phyloP scores from a whole-genome alignment of 1,284 basidiomycete species.

The Rhodotorula sp. region DNA sequence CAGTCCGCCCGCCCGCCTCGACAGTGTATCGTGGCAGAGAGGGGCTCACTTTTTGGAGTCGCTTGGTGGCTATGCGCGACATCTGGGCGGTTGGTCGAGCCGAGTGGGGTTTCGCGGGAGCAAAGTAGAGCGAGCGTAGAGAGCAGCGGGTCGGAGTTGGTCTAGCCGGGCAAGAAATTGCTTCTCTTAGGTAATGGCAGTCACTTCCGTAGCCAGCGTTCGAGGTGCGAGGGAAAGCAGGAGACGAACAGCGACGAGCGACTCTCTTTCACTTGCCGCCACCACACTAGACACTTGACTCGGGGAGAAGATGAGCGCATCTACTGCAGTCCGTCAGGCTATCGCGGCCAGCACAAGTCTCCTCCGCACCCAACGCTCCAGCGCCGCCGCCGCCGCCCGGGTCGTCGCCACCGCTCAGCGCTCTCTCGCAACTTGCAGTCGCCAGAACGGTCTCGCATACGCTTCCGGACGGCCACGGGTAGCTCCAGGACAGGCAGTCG shows the following conservation, averaged over 20 bases:
- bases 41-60: conserved; percentile 24
- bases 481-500: rapidly evolving
- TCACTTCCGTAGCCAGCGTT: too few relatives aligned
- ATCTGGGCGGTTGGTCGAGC: not conserved
- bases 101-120: not conserved
- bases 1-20: too few relatives aligned
- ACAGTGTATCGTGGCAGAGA: not conserved
- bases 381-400: not conserved
- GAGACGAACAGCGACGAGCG: too few relatives aligned
- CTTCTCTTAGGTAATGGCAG: too few relatives aligned
- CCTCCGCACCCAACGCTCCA: not conserved
- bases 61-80: conserved; percentile 33
- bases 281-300: too few relatives aligned
- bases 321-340: not conserved
- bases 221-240: too few relatives aligned
- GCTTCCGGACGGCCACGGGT: not conserved
- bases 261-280: too few relatives aligned
- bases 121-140: too few relatives aligned
- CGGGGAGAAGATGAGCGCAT: not conserved
- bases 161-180: too few relatives aligned
- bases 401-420: not conserved
- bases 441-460: not conserved
- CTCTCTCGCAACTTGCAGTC: not conserved
- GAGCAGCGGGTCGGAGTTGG: too few relatives aligned
- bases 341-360: not conserved